Percentiles rank a stretch among this genome's conserved stretches.
Evolutionary conservation across 1,284 basidiomycete species (phyloP).

Genomic region (Trichosporon sp.): DNA sequence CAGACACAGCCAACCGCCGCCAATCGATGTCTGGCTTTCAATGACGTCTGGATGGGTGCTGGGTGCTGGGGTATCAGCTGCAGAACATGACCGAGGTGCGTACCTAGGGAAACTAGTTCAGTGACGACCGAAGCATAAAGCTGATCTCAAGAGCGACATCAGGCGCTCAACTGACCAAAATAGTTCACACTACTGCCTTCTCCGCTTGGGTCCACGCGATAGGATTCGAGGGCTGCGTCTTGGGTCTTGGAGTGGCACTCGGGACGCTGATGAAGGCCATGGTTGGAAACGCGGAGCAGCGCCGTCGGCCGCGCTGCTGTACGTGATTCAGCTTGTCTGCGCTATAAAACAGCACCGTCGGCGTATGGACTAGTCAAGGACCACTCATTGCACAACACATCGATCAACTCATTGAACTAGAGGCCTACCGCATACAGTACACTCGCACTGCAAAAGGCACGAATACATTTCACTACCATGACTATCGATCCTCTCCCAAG

Average conservation of each 20-base stretch:
- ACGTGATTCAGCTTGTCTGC: too few species aligned
- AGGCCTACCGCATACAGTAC: not conserved
- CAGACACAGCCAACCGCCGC: not conserved
- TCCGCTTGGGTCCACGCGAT: not conserved
- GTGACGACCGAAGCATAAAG: slow-evolving; percentile 6
- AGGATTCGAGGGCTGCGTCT: not conserved
- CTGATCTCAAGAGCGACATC: not conserved
- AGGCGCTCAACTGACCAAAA: not conserved
- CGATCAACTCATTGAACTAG: too few species aligned
- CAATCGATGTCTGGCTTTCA: not conserved
- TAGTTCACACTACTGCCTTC: not conserved
- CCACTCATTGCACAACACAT: too few species aligned
- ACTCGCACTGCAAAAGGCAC: not conserved
- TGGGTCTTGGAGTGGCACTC: too few species aligned
- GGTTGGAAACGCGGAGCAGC: not conserved
- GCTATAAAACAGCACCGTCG: too few species aligned
- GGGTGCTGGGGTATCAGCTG: not conserved
- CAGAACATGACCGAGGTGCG: slow-evolving; percentile 2
- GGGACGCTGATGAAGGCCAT: not conserved
- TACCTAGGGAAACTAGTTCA: not conserved
- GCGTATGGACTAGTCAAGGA: too few species aligned
- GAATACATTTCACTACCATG: not conserved
- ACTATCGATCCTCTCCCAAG: not conserved
- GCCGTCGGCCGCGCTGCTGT: too few species aligned
- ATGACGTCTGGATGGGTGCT: not conserved